Percentiles rank a stretch among this genome's conserved stretches.
These are phyloP conservation scores for Colletotrichum sp. DNA, from an alignment of 2,329 filamentous ascomycete species.

Conservation along the genomic window DNA sequence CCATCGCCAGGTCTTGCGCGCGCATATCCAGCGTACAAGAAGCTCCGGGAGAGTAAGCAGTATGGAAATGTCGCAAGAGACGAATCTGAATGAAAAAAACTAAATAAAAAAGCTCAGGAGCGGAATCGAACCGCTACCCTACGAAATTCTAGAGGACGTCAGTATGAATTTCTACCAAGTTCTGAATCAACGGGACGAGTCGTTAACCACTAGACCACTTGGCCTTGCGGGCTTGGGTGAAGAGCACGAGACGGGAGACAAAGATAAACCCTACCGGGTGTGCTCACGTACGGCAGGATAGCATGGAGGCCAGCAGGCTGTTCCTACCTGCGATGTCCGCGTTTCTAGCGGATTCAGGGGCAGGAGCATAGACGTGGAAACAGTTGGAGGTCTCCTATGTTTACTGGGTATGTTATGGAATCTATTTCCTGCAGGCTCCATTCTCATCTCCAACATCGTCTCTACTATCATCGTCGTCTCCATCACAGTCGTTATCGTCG, in stretches of 20 bases:
- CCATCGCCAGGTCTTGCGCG: neutral
- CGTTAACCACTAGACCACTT: neutral
- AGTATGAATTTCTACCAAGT: neutral
- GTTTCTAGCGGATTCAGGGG: neutral
- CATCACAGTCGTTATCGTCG: neutral
- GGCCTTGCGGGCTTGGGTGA: neutral
- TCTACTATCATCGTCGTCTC: neutral
- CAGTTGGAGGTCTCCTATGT: neutral
- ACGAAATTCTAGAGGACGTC: neutral
- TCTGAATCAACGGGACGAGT: neutral
- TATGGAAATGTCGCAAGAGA: neutral
- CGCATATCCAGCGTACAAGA: neutral
- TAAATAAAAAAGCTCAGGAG: neutral
- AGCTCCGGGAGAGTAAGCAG: neutral
- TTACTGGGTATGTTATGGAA: neutral
- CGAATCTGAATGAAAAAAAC: neutral
- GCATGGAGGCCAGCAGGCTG: neutral
- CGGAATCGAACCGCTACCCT: neutral
- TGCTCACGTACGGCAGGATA: neutral
- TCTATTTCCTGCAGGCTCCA: neutral
- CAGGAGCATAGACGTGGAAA: neutral
- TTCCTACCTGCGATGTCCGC: neutral
- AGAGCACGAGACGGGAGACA: neutral
- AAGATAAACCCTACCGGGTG: neutral
- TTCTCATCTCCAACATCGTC: neutral